Base-by-base conservation (phyloP, 129 eudicot species). In the Escallonia herrerae region DNA sequence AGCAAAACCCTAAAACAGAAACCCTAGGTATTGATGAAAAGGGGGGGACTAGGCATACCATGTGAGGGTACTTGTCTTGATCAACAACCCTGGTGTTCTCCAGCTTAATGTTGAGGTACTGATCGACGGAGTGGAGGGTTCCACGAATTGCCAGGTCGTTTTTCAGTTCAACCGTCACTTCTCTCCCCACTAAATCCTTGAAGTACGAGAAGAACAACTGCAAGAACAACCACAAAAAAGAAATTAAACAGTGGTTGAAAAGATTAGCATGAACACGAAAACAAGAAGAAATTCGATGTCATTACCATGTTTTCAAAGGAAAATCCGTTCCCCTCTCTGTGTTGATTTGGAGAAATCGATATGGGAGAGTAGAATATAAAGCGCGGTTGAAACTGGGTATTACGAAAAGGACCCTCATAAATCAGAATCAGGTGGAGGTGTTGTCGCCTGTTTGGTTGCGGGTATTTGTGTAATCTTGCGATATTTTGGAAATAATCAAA, bases 131-230 rank as follows among this genome's bases (percentile, higher is more conserved):
- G 74, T 90, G 99, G 43, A 94, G 95, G 4, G 99, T 94, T 38
- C 99, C 97, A 55, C 99, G 62, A 33, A 94, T 89, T 3, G 99
- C 99, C 39, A 94, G 72, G 82, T 94, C 97, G 60, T 94, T 94
- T 86, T 94, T 94, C 59, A 94, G 74, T 66, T 94, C 99, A 42
- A 94, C 99, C 2, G 95, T 90, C 68, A 94, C 99, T 84, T 94
- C 99, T 64, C 90, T 70, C 5, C 97, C 99, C 57, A 94, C 99
- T 73, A 94, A 69, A 69, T 94, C 95, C 88, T 94, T 94, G 75
- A 94, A 94, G 56, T 94, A 94, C 47, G 99, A 94, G 83, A 94
- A 94, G 86, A 94, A 94, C 89, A 94, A 80, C 99, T 94, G 96
- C 95, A 62, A 40, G 40, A 55, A 43, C 33, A 22, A 2, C 3